Evolutionary conservation across 1,284 basidiomycete species (phyloP), one percentile per base, ranked within the genome.

Genomic region (Cutaneotrichosporon cavernicola): DNA sequence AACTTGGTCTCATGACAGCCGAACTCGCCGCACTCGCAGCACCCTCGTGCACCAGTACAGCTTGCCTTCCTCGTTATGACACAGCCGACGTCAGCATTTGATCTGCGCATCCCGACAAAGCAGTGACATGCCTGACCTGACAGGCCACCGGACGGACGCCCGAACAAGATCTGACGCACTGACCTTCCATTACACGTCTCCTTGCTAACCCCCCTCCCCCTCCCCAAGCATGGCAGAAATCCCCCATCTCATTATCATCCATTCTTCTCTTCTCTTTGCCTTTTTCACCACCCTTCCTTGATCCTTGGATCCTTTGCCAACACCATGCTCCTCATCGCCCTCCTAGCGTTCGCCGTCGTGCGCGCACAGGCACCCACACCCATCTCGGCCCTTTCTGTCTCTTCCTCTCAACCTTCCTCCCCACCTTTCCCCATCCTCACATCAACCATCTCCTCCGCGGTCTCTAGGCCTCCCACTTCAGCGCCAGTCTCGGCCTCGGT

Each of bases 121-220:
- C 26, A 1, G 26, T 26, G 26, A 26, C 26, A 26, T 26, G 26
- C 26, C 26, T 26, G 26, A 26, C 26, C 26, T 26, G 26, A 26
- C 26, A 26, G 26, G 26, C 26, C 26, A 26, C 26, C 26, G 26
- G 26, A 26, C 26, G 26, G 26, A 26, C 2, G 26, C 26, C 26
- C 26, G 26, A 26, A 26, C 26, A 26, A 26, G 26, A 26, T 26
- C 34, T 36, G 34, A 36, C 34, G 34, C 34, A 36, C 34, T 36
- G 34, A 36, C 34, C 34, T 36, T 36, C 34, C 34, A 9, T 36
- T 36, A 36, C 34, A 36, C 34, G 34, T 9, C 3, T 92, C 89
- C 64, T 89, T 89, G 11, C 67, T 61, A 97, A 5, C 95, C 96
- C 96, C n/a, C n/a, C n/a, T n/a, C n/a, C n/a, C n/a, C 98, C 98